These are phyloP conservation scores for Ambispora gerdemannii DNA, from an alignment of 192 early-diverging fungal species.

Conservation along the genomic window DNA sequence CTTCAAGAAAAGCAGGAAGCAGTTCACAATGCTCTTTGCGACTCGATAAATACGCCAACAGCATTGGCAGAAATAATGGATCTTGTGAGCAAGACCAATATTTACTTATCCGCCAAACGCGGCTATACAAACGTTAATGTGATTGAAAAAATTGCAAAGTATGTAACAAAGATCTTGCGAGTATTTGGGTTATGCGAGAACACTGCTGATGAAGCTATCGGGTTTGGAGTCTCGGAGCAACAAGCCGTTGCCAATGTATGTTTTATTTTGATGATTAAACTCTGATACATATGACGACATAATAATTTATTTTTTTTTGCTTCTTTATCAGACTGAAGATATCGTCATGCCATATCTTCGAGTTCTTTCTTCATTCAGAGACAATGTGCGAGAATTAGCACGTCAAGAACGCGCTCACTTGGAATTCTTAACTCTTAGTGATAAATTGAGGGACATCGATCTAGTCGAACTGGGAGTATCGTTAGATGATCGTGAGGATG, in stretches of 20 bases:
- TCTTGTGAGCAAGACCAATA: conserved; percentile 74
- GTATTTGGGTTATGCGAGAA: conserved; percentile 79
- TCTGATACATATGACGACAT: neutral
- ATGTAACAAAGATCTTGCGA: conserved; percentile 74
- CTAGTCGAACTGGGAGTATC: conserved; percentile 85
- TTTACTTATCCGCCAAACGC: conserved; percentile 67
- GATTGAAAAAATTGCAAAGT: conserved; percentile 74
- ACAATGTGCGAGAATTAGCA: conserved; percentile 77
- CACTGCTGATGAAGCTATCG: conserved; percentile 59
- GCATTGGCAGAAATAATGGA: conserved; percentile 80
- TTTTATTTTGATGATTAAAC: neutral
- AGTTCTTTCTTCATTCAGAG: conserved; percentile 83
- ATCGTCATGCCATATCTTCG: conserved; percentile 75
- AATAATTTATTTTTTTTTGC: neutral
- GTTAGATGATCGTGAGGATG: conserved; percentile 94
- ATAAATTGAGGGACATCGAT: conserved; percentile 85
- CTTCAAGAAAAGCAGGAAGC: conserved; percentile 64
- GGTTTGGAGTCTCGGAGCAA: conserved; percentile 50
- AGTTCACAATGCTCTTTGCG: conserved; percentile 84
- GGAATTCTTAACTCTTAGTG: conserved; percentile 72
- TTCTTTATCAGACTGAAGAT: conserved; percentile 48
- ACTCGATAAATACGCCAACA: conserved; percentile 86
- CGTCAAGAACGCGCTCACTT: conserved; percentile 45
- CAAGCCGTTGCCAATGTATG: conserved; percentile 43
- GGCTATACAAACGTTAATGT: conserved; percentile 62